Base-by-base conservation (phyloP, 345 rosid genomes). In the Stellera chamaejasme region DNA sequence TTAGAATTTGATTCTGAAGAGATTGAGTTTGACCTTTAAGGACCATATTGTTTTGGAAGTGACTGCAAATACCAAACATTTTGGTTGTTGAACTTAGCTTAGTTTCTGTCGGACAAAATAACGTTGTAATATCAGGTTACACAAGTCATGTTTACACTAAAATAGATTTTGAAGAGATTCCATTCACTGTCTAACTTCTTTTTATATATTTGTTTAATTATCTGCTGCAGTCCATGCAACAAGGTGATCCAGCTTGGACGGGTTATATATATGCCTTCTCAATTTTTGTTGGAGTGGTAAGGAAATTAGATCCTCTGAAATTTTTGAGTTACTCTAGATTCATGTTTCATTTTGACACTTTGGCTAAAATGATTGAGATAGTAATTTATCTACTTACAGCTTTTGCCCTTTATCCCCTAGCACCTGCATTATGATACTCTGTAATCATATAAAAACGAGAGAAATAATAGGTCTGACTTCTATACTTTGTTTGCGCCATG, bases 271-370 rank as follows among this genome's bases (percentile, higher is more conserved):
- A 84, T 56, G 99, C 99, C 54, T 75, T 89, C 76, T 74, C 79
- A 66, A 93, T 93, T 63, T 93, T 89, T 65, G 83, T 63, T 59
- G 99, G 97, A 71, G 99, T 93, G 99, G 99, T 93, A 93, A 43
- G 91, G 44, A 64, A 13, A 28, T 3, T 28, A 28, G 36, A 28
- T 28, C 5, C 3, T 28, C 36, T 28, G 6, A 28, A 28, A 6
- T 28, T 28, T 51, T 14, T 61, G 27, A 39, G n/a, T 66, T 39
- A 54, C 27, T 42, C 60, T 58, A 11, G 15, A 42, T 64, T 28
- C 36, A 28, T 28, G 36, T 28, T 3, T 28, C 36, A 28, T 6
- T 28, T 3, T 28, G 45, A 13, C 36, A 48, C 48, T 43, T 59
- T 57, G 5, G 43, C 19, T 15, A 39, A 42, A 11, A 66, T 65